Evolutionary conservation across 495 filamentous ascomycete species (phyloP).

Genomic region (Podospora pseudoanserina): DNA sequence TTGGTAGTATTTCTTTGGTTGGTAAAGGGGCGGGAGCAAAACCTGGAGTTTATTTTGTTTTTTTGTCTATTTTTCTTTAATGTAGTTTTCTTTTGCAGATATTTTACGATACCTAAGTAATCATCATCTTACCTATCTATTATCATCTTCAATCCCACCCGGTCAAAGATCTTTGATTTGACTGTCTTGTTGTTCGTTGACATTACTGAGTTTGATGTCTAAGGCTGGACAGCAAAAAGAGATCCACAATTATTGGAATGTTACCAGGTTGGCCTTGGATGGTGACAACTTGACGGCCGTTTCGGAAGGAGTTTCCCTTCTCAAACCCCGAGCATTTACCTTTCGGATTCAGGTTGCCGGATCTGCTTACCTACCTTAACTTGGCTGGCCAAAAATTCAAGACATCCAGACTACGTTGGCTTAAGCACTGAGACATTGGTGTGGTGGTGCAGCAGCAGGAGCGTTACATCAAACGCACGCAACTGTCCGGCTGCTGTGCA

Average conservation of each 20-base stretch:
- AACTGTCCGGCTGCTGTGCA: too few species aligned
- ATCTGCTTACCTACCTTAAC: neutral
- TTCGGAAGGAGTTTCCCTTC: neutral
- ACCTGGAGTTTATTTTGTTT: too few species aligned
- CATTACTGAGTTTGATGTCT: neutral
- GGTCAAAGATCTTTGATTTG: neutral
- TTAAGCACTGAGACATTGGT: neutral
- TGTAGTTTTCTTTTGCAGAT: neutral
- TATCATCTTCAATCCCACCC: neutral
- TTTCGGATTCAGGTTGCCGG: neutral
- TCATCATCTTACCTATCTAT: neutral
- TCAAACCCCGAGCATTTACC: neutral
- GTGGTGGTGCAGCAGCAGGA: neutral
- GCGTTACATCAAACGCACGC: too few species aligned
- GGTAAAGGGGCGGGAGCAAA: neutral
- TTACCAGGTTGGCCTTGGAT: neutral
- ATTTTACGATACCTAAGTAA: neutral
- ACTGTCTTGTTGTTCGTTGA: neutral
- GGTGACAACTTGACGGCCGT: neutral
- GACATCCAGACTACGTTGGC: too few species aligned
- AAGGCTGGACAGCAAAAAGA: neutral
- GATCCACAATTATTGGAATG: neutral
- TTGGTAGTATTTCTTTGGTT: neutral
- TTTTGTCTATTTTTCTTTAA: neutral
- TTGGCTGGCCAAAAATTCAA: neutral